Conservation (phyloP, 106 monocot species). For the Dendrobium huoshanense region DNA sequence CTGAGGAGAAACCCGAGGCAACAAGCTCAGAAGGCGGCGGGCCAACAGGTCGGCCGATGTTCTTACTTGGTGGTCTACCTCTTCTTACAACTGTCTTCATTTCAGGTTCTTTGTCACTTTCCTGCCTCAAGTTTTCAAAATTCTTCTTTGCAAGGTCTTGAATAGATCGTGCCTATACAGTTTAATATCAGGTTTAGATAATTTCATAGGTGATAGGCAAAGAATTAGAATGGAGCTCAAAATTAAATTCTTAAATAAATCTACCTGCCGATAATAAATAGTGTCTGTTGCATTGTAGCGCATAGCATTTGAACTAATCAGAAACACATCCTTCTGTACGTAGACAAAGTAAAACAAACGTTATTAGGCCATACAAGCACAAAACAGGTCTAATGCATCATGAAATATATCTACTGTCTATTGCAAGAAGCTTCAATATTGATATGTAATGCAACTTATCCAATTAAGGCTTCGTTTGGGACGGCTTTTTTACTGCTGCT, state of each 20-base stretch:
- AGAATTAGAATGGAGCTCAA: background rate
- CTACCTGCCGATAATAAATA: constrained; percentile 62
- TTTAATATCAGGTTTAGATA: background rate
- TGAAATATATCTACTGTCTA: background rate
- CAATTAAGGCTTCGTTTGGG: background rate
- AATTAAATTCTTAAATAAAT: background rate
- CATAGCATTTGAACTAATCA: constrained; percentile 72
- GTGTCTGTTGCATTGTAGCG: constrained; percentile 58
- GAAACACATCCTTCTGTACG: constrained; percentile 56
- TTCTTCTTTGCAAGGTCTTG: constrained; percentile 73
- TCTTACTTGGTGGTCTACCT: constrained; percentile 38
- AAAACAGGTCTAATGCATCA: background rate
- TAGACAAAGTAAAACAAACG: background rate
- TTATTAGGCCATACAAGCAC: background rate
- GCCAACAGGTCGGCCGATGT: constrained; percentile 25
- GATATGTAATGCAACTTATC: background rate
- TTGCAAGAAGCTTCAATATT: background rate
- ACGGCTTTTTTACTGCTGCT: too few species aligned
- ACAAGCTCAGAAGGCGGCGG: constrained; percentile 30
- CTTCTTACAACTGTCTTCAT: constrained; percentile 38
- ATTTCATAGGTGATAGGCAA: background rate
- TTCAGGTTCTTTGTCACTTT: constrained; percentile 56
- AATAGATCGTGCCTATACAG: constrained; percentile 48
- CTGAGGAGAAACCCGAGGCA: constrained; percentile 29
- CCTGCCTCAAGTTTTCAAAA: constrained; percentile 64